Base-by-base conservation (phyloP, 192 early-diverging fungal genomes). In the Dissophora globulifera region DNA sequence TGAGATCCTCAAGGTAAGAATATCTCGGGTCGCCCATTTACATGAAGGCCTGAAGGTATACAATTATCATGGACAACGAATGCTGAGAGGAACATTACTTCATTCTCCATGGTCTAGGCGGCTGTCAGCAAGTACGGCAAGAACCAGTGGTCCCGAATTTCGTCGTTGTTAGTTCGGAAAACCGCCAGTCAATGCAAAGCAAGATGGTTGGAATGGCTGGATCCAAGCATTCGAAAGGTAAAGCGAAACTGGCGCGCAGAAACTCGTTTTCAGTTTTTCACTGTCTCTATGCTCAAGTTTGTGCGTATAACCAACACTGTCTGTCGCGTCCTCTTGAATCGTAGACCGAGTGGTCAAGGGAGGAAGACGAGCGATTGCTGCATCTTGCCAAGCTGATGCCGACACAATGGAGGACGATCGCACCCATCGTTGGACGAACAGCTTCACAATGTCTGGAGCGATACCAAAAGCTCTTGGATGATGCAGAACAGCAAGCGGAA, bases 151-250 rank as follows among this genome's bases (percentile, higher is more conserved):
- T 93, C 95, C 2, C 93, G 96, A 62, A 97, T 99, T 52, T 95
- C 96, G 49, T 98, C 96, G 7, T 85, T 99, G 29, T 84, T 99
- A 23, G 94, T 93, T 8, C 83, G 96, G 72, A 98, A 98, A 62
- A 93, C 95, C 20, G 95, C 96, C 35, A 99, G 96, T 82, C 96
- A 99, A 80, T 99, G 97, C 83, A 99, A 99, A 85, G 95, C 97
- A 11, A 84, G 97, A 65, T 99, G 97, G 97, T 96, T 89, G 75
- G 97, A 99, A 83, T 99, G 97, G 97, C 86, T 99, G 17, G 97
- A 99, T 83, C 96, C 97, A 6, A 93, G 93, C 54, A 99, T 99
- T 83, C 97, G 96, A 76, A 99, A 99, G 81, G 85, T 86, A 84
- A 27, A 27, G 41, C 17, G 22, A 45, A 23, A 15, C 38, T 40